phyloP scores from a whole-genome alignment of 352 stramenopile genomes.

The Pythium chondricola region DNA sequence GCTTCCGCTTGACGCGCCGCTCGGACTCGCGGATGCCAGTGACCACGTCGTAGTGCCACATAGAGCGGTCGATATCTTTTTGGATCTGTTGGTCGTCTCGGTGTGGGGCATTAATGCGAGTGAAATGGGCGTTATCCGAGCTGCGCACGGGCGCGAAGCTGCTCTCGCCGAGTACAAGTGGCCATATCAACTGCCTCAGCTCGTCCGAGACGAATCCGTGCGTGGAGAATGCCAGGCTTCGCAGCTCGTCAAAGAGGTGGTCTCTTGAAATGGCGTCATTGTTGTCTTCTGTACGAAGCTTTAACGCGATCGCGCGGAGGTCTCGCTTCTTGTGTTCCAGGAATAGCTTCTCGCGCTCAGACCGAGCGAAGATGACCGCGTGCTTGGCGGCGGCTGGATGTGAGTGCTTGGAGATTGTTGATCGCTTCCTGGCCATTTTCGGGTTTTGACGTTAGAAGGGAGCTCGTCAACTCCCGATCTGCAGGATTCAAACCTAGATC shows the following conservation, averaged over 20 bases:
- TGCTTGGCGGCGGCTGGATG: not conserved
- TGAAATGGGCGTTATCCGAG: conserved; percentile 10
- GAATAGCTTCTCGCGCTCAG: conserved; percentile 33
- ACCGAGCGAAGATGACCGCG: conserved; percentile 6
- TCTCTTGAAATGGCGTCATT: conserved; percentile 6
- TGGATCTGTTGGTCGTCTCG: conserved; percentile 67
- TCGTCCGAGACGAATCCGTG: conserved; percentile 49
- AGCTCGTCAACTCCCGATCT: not conserved
- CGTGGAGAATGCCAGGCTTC: conserved; percentile 48
- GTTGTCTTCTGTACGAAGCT: conserved; percentile 22
- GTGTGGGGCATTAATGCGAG: conserved; percentile 21
- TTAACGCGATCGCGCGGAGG: conserved; percentile 27
- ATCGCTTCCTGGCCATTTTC: too few relatives aligned
- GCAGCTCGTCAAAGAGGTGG: conserved; percentile 42
- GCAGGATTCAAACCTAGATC: too few relatives aligned
- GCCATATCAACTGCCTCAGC: conserved; percentile 60
- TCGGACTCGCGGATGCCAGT: conserved; percentile 55
- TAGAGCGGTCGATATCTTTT: conserved; percentile 82
- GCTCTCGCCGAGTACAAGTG: conserved; percentile 33
- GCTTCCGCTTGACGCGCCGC: conserved; percentile 44
- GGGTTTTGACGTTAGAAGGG: too few relatives aligned
- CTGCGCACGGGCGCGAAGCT: conserved; percentile 4
- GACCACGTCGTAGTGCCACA: conserved; percentile 78
- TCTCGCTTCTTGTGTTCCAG: conserved; percentile 49
- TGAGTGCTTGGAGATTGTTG: conserved; percentile 1